These are phyloP conservation scores for Macadamia tetraphylla DNA, from an alignment of 164 flowering plant species.

Conservation along the genomic window DNA sequence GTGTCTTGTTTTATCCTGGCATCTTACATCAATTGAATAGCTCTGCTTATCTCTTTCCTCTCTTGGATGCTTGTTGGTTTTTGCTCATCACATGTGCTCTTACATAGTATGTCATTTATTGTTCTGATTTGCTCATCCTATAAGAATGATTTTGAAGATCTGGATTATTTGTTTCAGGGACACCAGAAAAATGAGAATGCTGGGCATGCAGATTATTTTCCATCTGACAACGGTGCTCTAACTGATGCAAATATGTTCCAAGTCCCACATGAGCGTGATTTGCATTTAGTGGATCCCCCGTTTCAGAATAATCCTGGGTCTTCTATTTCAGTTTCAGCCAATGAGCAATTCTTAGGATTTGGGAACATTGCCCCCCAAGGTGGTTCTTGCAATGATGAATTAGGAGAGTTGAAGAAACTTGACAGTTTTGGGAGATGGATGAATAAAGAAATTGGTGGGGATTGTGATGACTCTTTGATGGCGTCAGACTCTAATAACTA, in stretches of 20 bases:
- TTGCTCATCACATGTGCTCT: too few relatives aligned
- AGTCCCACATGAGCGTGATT: slow-evolving; percentile 20
- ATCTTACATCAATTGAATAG: too few relatives aligned
- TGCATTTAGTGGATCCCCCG: slow-evolving; percentile 11
- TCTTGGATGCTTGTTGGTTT: too few relatives aligned
- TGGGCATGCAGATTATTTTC: slow-evolving; percentile 5
- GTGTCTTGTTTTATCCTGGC: too few relatives aligned
- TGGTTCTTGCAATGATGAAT: slow-evolving; percentile 15
- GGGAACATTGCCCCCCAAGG: slow-evolving; percentile 16
- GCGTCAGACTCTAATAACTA: slow-evolving; percentile 53
- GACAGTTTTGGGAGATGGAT: slow-evolving; percentile 77
- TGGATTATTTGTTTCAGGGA: slow-evolving; percentile 13
- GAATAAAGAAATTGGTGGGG: slow-evolving; percentile 61
- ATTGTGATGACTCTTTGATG: slow-evolving; percentile 59
- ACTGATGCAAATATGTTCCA: slow-evolving; percentile 15
- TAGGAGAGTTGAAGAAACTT: slow-evolving; percentile 44
- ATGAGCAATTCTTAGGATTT: slow-evolving; percentile 7
- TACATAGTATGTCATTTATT: too few relatives aligned
- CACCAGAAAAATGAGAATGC: slow-evolving; percentile 8
- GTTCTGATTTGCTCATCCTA: too few relatives aligned
- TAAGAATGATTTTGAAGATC: neutral
- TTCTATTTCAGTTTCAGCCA: slow-evolving; percentile 12
- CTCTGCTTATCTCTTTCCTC: too few relatives aligned
- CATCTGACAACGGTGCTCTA: slow-evolving; percentile 7
- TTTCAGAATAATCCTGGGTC: slow-evolving; percentile 16